These are phyloP conservation scores for Astragalus glycyphyllos DNA, from an alignment of 306 rosid genomes.

Conservation along the genomic window DNA sequence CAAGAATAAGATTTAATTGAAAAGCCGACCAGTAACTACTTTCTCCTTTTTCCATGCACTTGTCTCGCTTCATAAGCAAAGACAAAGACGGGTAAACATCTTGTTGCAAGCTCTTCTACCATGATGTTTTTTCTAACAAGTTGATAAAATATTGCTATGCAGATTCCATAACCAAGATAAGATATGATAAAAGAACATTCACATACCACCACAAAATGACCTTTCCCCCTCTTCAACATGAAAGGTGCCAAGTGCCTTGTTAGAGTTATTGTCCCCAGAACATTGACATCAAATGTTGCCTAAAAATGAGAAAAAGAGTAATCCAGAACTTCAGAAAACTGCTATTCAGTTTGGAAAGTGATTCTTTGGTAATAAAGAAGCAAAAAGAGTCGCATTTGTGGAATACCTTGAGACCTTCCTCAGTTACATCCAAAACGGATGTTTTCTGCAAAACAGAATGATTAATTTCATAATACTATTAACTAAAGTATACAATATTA, in stretches of 20 bases:
- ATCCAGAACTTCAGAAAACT: slow-evolving; percentile 37
- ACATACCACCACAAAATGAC: slow-evolving; percentile 98
- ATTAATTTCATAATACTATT: not conserved
- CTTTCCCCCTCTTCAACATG: slow-evolving; percentile 87
- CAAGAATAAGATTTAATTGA: slow-evolving; percentile 9
- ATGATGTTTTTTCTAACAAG: slow-evolving; percentile 32
- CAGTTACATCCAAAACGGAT: slow-evolving; percentile 73
- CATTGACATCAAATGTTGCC: slow-evolving; percentile 90
- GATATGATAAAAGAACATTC: slow-evolving; percentile 31
- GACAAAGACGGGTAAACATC: slow-evolving; percentile 31
- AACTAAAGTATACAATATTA: slow-evolving; percentile 14
- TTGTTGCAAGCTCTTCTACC: slow-evolving; percentile 23
- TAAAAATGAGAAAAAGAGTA: slow-evolving; percentile 46
- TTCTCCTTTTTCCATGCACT: slow-evolving; percentile 4
- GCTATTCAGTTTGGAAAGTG: slow-evolving; percentile 32
- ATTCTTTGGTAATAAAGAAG: slow-evolving; percentile 22
- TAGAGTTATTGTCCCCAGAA: slow-evolving; percentile 87
- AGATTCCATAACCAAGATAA: slow-evolving; percentile 36
- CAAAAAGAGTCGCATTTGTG: slow-evolving; percentile 33
- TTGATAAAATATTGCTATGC: slow-evolving; percentile 16
- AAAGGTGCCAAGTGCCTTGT: slow-evolving; percentile 82
- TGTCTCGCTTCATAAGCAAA: slow-evolving; percentile 33
- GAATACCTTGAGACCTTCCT: slow-evolving; percentile 80
- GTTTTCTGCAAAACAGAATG: slow-evolving; percentile 66
- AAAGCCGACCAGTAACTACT: slow-evolving; percentile 21